Conservation (phyloP, 2,329 filamentous ascomycete genomes). For the Celoporthe dispersa region DNA sequence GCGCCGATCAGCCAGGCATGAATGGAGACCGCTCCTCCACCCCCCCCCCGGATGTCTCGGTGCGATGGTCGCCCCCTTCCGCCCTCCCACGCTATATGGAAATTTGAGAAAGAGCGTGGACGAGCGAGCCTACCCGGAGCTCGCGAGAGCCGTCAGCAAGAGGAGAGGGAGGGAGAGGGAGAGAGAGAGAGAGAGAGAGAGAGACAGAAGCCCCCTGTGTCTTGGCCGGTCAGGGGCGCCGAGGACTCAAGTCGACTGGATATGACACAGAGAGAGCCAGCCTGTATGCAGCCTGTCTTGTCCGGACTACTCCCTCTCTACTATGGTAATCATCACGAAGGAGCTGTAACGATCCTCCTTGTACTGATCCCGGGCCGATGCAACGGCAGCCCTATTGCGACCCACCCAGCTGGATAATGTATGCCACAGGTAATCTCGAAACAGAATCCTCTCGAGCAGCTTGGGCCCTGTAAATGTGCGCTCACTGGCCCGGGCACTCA, state of each 20-base stretch:
- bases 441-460: neutral
- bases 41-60: conserved; percentile 22
- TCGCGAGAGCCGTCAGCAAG: neutral
- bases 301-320: neutral
- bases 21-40: neutral
- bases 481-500: conserved; percentile 1
- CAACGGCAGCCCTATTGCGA: neutral
- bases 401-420: conserved; percentile 12
- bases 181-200: too few relatives aligned
- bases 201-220: too few relatives aligned
- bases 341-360: neutral
- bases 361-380: neutral
- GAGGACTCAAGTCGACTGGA: neutral
- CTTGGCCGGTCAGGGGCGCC: neutral
- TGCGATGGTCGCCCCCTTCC: conserved; percentile 14
- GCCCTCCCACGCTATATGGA: neutral
- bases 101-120: neutral
- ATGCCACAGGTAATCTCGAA: conserved; percentile 5
- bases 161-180: neutral
- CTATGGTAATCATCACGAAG: neutral
- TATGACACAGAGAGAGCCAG: neutral
- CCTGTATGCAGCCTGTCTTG: neutral
- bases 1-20: neutral
- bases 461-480: neutral
- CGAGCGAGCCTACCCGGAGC: neutral